Conservation (phyloP, 805 yeast genomes). For the Debaryomyces castellii region DNA sequence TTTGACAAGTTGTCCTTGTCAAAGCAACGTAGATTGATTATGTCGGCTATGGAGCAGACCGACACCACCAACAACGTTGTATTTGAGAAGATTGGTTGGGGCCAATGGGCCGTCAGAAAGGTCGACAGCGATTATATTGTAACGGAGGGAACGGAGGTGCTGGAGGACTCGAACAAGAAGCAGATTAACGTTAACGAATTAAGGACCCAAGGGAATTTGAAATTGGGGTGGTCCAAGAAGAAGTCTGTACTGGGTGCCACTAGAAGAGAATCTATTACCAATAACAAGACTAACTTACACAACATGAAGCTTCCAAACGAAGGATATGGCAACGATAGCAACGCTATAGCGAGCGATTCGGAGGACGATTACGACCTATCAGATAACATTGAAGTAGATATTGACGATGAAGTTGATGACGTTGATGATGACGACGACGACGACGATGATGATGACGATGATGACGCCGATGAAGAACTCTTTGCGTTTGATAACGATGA, state of each 20-base stretch:
- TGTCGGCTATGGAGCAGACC: conserved; percentile 81
- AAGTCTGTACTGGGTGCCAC: conserved; percentile 9
- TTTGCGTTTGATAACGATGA: conserved; percentile 29
- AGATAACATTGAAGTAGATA: conserved; percentile 9
- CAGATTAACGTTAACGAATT: conserved; percentile 30
- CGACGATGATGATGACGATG: conserved; percentile 24
- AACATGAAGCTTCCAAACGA: conserved; percentile 46
- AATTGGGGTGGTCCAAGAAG: conserved; percentile 43
- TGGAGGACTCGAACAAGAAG: conserved; percentile 22
- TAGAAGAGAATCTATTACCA: conserved; percentile 55
- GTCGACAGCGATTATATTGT: conserved; percentile 46
- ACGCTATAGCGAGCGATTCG: conserved; percentile 30
- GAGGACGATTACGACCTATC: conserved; percentile 25
- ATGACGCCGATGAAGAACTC: conserved; percentile 21
- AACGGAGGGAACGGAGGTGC: conserved; percentile 44
- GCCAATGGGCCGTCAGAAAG: conserved; percentile 86
- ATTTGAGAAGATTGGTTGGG: conserved; percentile 97
- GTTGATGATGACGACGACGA: conserved; percentile 38
- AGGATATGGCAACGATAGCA: conserved; percentile 15
- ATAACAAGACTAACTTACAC: conserved; percentile 44
- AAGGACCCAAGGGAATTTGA: conserved; percentile 30
- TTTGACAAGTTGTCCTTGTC: conserved; percentile 80
- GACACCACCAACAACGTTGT: conserved; percentile 60
- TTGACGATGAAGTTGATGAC: conserved; percentile 23
- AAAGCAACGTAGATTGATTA: conserved; percentile 85